Evolutionary conservation across 805 yeast species (phyloP).

Genomic region (Yarrowia keelungensis): DNA sequence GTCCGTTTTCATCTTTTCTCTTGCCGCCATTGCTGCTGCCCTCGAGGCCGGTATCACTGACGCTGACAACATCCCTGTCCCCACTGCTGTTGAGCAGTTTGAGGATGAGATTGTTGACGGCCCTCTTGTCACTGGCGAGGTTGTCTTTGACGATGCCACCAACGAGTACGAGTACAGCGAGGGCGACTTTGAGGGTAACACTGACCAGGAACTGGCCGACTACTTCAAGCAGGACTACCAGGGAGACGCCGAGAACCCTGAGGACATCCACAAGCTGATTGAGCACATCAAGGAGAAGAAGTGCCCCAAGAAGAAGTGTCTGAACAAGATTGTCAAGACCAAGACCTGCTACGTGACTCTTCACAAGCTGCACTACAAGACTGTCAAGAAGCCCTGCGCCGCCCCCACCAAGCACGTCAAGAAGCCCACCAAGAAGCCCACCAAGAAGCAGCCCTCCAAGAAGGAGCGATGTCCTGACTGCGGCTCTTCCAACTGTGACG

Average conservation of each 20-base stretch:
- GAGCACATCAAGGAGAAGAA: constrained; percentile 34
- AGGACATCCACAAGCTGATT: constrained; percentile 24
- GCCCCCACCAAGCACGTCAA: constrained; percentile 14
- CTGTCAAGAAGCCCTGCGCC: constrained; percentile 14
- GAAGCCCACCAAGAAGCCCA: not conserved
- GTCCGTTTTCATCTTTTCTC: constrained; percentile 25
- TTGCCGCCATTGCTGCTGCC: constrained; percentile 32
- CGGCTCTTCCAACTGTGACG: constrained; percentile 9
- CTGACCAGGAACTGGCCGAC: constrained; percentile 17
- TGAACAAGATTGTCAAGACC: constrained; percentile 22
- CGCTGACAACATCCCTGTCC: not conserved
- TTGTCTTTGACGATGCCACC: constrained; percentile 8
- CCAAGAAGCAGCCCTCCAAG: constrained; percentile 18
- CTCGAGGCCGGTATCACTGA: constrained; percentile 15
- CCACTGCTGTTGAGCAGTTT: not conserved
- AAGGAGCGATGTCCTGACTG: constrained; percentile 28
- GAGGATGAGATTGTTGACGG: constrained; percentile 1
- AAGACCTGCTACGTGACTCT: constrained; percentile 27
- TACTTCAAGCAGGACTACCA: constrained; percentile 10
- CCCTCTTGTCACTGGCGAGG: constrained; percentile 14
- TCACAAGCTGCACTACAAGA: constrained; percentile 20
- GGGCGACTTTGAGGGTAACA: constrained; percentile 36
- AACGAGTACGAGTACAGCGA: constrained; percentile 28
- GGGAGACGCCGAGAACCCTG: constrained; percentile 25
- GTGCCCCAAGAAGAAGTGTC: constrained; percentile 34